A percentile compares a stretch with the other conserved stretches of the same genome.
Conservation (phyloP, 441 rosid genomes). For the Theobroma grandiflorum region DNA sequence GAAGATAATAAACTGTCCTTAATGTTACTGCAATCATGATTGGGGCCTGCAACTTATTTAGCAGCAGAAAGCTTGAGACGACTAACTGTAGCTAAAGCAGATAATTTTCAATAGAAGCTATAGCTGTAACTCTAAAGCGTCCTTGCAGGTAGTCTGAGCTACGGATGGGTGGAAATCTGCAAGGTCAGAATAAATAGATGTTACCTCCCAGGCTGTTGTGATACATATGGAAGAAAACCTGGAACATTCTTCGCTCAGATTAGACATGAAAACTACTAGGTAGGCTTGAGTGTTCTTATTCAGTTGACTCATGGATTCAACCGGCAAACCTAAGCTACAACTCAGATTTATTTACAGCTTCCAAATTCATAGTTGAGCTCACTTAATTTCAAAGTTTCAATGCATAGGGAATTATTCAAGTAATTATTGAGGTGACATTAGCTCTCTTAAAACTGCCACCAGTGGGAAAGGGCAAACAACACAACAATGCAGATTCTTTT, state of each 20-base stretch:
- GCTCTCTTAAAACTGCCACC: background rate
- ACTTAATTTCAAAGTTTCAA: background rate
- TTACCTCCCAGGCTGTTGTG: background rate
- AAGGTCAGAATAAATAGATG: background rate
- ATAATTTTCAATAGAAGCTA: slow-evolving; percentile 17
- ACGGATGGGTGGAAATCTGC: slow-evolving; percentile 71
- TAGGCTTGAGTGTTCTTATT: background rate
- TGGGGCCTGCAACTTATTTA: too few species aligned
- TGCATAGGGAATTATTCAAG: background rate
- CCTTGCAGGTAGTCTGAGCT: slow-evolving; percentile 69
- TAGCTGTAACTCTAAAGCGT: slow-evolving; percentile 55
- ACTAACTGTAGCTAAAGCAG: background rate
- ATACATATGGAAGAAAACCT: background rate
- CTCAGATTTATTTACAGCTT: background rate
- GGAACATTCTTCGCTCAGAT: background rate
- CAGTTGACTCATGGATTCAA: background rate
- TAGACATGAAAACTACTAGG: background rate
- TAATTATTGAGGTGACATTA: background rate
- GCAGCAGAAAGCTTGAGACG: too few species aligned
- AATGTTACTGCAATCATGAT: too few species aligned
- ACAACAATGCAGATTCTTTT: too few species aligned
- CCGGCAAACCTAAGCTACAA: background rate
- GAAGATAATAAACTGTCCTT: too few species aligned
- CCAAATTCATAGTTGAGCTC: background rate
- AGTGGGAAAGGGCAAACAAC: background rate